Conservation (phyloP, 768 basidiomycete species). For the Lactarius hatsudake region DNA sequence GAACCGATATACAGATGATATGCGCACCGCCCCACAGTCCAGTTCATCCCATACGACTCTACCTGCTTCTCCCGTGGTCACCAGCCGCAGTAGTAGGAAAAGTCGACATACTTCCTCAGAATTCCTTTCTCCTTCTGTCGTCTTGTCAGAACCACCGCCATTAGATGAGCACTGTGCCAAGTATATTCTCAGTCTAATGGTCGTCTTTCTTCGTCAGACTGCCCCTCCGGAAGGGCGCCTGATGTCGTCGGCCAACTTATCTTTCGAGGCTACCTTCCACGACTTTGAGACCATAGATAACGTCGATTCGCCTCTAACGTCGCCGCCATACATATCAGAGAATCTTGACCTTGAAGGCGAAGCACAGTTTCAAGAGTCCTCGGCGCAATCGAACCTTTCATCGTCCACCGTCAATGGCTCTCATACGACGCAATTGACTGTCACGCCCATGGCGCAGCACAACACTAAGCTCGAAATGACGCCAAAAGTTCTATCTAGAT, state of each 20-base stretch:
- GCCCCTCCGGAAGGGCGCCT: slow-evolving; percentile 51
- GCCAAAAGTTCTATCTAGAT: slow-evolving; percentile 56
- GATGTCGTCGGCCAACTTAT: slow-evolving; percentile 59
- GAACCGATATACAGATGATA: slow-evolving; percentile 46
- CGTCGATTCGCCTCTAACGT: slow-evolving; percentile 30
- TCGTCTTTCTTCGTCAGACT: slow-evolving; percentile 76
- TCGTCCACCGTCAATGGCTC: slow-evolving; percentile 25
- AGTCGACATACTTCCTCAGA: slow-evolving; percentile 45
- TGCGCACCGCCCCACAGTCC: slow-evolving; percentile 42
- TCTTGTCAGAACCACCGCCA: slow-evolving; percentile 64
- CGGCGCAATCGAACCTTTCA: slow-evolving; percentile 13
- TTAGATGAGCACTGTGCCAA: slow-evolving; percentile 80
- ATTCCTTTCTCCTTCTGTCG: slow-evolving; percentile 39
- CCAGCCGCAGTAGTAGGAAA: slow-evolving; percentile 31
- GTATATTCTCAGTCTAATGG: slow-evolving; percentile 80
- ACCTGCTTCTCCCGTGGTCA: slow-evolving; percentile 36
- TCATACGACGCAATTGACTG: slow-evolving; percentile 30
- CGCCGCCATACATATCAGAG: slow-evolving; percentile 24
- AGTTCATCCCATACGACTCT: slow-evolving; percentile 39
- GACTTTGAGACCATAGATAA: slow-evolving; percentile 65
- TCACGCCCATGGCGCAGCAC: slow-evolving; percentile 28
- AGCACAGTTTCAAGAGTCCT: slow-evolving; percentile 6
- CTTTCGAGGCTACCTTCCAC: slow-evolving; percentile 62
- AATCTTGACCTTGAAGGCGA: slow-evolving; percentile 12
- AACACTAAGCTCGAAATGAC: slow-evolving; percentile 55